Percentiles rank a stretch among this genome's conserved stretches.
These are phyloP conservation scores for Xylariaceae sp. DNA, from an alignment of 2,329 filamentous ascomycete species.

Conservation along the genomic window DNA sequence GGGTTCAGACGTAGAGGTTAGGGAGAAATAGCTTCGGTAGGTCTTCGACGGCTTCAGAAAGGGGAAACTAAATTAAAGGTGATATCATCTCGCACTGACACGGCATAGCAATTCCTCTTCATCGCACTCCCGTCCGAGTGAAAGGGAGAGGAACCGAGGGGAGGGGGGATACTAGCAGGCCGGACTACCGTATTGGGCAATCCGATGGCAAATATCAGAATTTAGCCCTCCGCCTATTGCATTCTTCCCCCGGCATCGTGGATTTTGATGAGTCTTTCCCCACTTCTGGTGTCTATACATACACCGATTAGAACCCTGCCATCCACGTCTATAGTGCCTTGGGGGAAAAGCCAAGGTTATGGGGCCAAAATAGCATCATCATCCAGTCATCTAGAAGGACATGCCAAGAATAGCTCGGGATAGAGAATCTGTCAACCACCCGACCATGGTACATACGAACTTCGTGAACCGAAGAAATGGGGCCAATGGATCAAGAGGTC, in stretches of 20 bases:
- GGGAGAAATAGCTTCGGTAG: neutral
- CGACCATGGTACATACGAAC: neutral
- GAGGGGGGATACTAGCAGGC: slow-evolving; percentile 8
- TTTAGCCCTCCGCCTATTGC: slow-evolving; percentile 18
- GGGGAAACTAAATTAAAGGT: slow-evolving; percentile 3
- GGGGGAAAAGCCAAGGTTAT: neutral
- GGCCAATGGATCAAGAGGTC: neutral
- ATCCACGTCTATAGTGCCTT: too few relatives aligned
- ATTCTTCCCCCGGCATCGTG: slow-evolving; percentile 19
- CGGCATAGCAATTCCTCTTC: slow-evolving; percentile 7
- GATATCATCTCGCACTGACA: slow-evolving; percentile 13
- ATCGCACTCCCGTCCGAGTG: slow-evolving; percentile 5
- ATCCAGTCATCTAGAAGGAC: neutral
- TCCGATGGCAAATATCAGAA: slow-evolving; percentile 26
- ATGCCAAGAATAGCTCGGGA: neutral
- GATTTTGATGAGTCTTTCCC: slow-evolving; percentile 13
- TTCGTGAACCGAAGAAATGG: neutral
- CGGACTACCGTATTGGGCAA: slow-evolving; percentile 31
- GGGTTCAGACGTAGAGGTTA: slow-evolving; percentile 1
- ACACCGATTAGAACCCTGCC: slow-evolving; percentile 5
- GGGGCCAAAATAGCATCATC: neutral
- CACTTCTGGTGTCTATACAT: slow-evolving; percentile 25
- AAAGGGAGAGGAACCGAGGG: slow-evolving; percentile 11
- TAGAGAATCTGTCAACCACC: neutral
- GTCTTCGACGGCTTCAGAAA: neutral